Conservation (phyloP, 1,284 basidiomycete species). For the Ganoderma lingzhi region DNA sequence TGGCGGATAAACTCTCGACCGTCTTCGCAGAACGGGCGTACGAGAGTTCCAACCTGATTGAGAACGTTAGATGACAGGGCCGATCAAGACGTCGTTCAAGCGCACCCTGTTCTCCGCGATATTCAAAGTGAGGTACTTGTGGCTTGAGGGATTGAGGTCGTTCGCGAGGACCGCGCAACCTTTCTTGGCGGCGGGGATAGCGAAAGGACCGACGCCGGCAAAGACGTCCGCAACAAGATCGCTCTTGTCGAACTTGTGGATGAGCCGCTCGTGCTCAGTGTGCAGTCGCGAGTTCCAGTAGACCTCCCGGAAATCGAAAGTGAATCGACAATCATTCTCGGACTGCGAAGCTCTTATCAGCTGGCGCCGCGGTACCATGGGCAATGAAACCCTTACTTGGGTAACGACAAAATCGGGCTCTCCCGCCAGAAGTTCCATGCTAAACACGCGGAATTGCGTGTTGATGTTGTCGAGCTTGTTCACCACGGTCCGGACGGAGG, state of each 20-base stretch:
- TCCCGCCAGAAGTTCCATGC: slow-evolving; percentile 97
- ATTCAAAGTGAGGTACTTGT: slow-evolving; percentile 82
- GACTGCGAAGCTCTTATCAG: slow-evolving; percentile 51
- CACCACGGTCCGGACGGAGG: slow-evolving; percentile 86
- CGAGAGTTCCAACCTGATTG: slow-evolving; percentile 69
- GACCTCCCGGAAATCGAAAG: slow-evolving; percentile 94
- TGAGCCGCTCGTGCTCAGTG: slow-evolving; percentile 89
- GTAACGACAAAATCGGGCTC: slow-evolving; percentile 86
- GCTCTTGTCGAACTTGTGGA: slow-evolving; percentile 70
- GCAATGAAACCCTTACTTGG: slow-evolving; percentile 62
- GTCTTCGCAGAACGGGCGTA: slow-evolving; percentile 81
- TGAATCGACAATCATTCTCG: slow-evolving; percentile 88
- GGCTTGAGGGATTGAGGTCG: slow-evolving; percentile 92
- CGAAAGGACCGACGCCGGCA: slow-evolving; percentile 98
- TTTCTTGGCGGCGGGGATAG: slow-evolving; percentile 91
- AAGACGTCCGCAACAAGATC: slow-evolving; percentile 94
- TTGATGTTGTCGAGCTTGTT: slow-evolving; percentile 95
- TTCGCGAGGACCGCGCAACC: slow-evolving; percentile 92
- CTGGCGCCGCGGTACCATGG: not conserved
- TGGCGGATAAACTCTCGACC: slow-evolving; percentile 85
- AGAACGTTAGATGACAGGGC: not conserved
- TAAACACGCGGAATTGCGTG: slow-evolving; percentile 90
- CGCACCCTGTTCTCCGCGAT: slow-evolving; percentile 77
- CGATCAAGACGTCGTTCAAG: slow-evolving; percentile 18
- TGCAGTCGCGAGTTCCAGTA: slow-evolving; percentile 99